Percentiles rank a stretch among this genome's conserved stretches.
phyloP scores from a whole-genome alignment of 345 rosid genomes.

The Brassica rapa region DNA sequence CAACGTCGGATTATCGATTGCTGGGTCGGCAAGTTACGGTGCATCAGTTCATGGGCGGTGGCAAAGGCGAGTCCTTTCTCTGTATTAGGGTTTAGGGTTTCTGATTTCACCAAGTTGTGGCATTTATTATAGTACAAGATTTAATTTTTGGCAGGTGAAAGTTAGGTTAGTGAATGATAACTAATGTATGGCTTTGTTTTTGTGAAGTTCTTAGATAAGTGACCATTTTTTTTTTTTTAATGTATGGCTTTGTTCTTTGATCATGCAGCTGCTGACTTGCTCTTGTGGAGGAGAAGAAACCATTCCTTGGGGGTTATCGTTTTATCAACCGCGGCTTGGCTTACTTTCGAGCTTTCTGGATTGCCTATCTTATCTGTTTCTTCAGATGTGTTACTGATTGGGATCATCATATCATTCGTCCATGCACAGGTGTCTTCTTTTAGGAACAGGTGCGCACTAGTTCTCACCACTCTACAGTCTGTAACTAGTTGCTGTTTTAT shows the following conservation, averaged over 20 bases:
- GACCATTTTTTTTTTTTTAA: background rate
- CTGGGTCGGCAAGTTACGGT: constrained; percentile 44
- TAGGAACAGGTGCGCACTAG: constrained; percentile 52
- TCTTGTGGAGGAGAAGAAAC: constrained; percentile 70
- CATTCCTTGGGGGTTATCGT: constrained; percentile 63
- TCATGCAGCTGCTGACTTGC: constrained; percentile 69
- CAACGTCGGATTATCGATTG: constrained; percentile 37
- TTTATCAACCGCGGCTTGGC: constrained; percentile 82
- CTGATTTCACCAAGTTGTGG: background rate
- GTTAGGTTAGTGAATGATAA: constrained; percentile 14
- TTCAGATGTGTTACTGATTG: constrained; percentile 71
- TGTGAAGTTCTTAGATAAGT: background rate
- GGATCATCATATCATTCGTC: constrained; percentile 55
- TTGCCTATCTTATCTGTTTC: constrained; percentile 77
- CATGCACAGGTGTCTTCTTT: constrained; percentile 61
- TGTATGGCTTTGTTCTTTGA: constrained; percentile 17
- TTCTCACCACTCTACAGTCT: background rate
- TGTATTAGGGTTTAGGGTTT: constrained; percentile 25
- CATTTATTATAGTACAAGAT: background rate
- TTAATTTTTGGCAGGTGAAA: constrained; percentile 10
- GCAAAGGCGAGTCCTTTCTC: constrained; percentile 41
- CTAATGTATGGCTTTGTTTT: background rate
- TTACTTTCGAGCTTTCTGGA: constrained; percentile 73
- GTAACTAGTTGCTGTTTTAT: background rate
- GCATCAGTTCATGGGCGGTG: constrained; percentile 58